Evolutionary conservation across 2,329 filamentous ascomycete genomes (phyloP), one percentile per base, ranked within the genome.

Genomic region (Aspergillus piperis): DNA sequence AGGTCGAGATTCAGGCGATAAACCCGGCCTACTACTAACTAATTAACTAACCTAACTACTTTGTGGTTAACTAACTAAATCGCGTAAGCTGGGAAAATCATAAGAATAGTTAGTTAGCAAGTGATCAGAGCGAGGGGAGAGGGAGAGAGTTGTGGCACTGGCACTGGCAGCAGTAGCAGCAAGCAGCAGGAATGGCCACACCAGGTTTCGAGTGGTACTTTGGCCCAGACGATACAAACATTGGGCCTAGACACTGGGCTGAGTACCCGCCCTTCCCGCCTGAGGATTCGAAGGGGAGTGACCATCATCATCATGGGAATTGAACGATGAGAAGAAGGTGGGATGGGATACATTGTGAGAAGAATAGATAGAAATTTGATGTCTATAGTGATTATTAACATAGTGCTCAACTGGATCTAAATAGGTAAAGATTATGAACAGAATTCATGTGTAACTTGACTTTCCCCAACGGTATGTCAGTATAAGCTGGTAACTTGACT

Each of bases 241-340:
- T 58, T 54, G 57, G 57, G 58, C 47, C 58, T 60, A 60, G 58
- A 60, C 52, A 51, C 58, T 60, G 53, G 58, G 54, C 59, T 61
- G 59, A 61, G 58, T 57, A 57, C 54, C 59, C 59, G 59, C 59
- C 21, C 23, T 50, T 57, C 48, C 59, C 59, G 59, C 41, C 38
- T 54, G 54, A 54, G 25, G 32, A 48, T 13, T 19, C 39, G 23
- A 55, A 25, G 49, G 27, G 25, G 42, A 30, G 30, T 10, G 10
- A 30, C 10, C 19, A 55, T 5, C 30, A 53, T 7, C 30, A 53
- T 27, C 8, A 49, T 23, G 41, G 19, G 17, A 19, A 27, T 23
- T 36, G 41, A 42, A 11, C 32, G 23, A 49, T 21, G 25, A 10
- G 17, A 42, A 19, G 39, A 42, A 19, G 10, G 11, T 30, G 10